Evolutionary conservation across 1,284 basidiomycete genomes (phyloP).

Genomic region (Trametes hirsuta): DNA sequence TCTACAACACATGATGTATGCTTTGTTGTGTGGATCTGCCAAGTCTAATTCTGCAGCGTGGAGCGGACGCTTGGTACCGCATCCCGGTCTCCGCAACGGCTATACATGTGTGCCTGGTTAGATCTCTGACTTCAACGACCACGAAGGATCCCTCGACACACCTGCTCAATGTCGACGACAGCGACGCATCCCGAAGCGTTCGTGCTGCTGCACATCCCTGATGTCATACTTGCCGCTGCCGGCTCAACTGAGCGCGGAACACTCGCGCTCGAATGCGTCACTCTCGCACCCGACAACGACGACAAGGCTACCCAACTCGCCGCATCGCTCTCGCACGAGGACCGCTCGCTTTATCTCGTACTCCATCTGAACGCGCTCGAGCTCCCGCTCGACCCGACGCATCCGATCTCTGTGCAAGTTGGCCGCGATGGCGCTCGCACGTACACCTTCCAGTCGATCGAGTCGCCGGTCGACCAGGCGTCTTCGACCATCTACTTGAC

Average conservation of each 20-base stretch:
- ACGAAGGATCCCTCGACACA: not conserved
- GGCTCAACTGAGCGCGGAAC: conserved; percentile 42
- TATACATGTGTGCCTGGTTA: not conserved
- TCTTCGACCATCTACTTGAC: conserved; percentile 37
- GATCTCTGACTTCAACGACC: not conserved
- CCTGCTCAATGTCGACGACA: conserved; percentile 9
- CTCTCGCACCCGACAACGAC: conserved; percentile 37
- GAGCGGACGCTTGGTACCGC: not conserved
- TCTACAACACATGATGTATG: conserved; percentile 4
- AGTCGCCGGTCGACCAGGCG: conserved; percentile 28
- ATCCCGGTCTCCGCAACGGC: not conserved
- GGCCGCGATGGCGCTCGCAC: conserved; percentile 41
- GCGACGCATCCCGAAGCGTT: conserved; percentile 46
- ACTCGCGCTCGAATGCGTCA: conserved; percentile 60
- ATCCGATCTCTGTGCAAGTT: conserved; percentile 44
- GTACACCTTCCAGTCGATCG: conserved; percentile 39
- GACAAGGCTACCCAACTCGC: conserved; percentile 30
- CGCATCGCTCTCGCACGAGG: conserved; percentile 26
- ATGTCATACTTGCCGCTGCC: conserved; percentile 44
- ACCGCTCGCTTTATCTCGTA: conserved; percentile 62
- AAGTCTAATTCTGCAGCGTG: not conserved
- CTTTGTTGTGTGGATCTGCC: conserved; percentile 3
- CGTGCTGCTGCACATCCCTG: conserved; percentile 54
- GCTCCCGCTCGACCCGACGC: conserved; percentile 57
- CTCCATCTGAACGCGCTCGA: conserved; percentile 64